These are phyloP conservation scores for Claviceps arundinis DNA, from an alignment of 2,329 filamentous ascomycete genomes.

Conservation along the genomic window DNA sequence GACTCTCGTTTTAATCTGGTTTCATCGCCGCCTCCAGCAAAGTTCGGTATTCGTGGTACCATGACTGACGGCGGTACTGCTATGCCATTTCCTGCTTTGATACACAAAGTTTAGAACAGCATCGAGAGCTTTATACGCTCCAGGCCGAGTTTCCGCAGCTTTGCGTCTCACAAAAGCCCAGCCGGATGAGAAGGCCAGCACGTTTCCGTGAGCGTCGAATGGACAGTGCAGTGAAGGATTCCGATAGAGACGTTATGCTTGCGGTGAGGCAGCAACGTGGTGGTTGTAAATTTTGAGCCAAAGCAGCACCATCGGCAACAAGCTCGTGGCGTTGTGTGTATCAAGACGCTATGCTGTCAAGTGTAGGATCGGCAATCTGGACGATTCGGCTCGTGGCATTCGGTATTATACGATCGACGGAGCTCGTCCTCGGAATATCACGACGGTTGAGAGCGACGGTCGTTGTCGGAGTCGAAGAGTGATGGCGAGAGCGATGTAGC, in stretches of 20 bases:
- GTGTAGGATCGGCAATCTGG: not conserved
- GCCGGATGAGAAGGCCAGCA: not conserved
- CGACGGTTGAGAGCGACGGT: not conserved
- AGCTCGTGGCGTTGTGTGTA: not conserved
- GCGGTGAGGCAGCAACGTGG: not conserved
- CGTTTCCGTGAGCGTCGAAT: not conserved
- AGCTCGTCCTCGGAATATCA: not conserved
- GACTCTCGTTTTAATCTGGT: slow-evolving; percentile 18
- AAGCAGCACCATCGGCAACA: not conserved
- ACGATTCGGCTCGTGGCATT: not conserved
- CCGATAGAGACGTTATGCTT: not conserved
- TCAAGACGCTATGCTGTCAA: not conserved
- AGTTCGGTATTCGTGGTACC: slow-evolving; percentile 23
- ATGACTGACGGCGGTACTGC: slow-evolving; percentile 31
- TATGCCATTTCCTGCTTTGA: slow-evolving; percentile 28
- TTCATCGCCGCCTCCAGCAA: slow-evolving; percentile 21
- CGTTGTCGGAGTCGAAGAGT: not conserved
- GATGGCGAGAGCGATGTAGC: not conserved
- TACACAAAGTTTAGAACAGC: slow-evolving; percentile 15
- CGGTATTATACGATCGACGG: not conserved
- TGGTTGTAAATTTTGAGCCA: not conserved
- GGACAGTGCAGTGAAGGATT: not conserved
- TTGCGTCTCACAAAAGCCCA: not conserved
- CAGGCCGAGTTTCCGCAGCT: not conserved
- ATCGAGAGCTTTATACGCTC: slow-evolving; percentile 13